phyloP scores from a whole-genome alignment of 345 rosid species.

The thale cress (Arabidopsis thaliana) region DNA sequence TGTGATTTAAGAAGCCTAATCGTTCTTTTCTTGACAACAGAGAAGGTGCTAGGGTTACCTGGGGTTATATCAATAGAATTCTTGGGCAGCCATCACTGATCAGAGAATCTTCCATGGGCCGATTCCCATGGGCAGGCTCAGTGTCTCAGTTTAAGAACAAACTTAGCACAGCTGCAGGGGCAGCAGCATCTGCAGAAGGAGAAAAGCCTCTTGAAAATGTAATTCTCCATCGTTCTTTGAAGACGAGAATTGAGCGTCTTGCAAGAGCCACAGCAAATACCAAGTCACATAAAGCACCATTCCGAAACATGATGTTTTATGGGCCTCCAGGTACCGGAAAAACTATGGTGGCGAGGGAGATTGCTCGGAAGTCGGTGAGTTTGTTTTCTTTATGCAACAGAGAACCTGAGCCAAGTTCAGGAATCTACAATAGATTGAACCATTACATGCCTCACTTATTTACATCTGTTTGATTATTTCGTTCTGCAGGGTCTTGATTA shows the following conservation, averaged over 20 bases:
- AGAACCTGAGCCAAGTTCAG: neutral
- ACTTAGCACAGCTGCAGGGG: constrained; percentile 44
- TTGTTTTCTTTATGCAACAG: neutral
- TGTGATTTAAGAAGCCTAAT: constrained; percentile 26
- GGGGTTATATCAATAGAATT: constrained; percentile 92
- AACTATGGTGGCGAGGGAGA: constrained; percentile 96
- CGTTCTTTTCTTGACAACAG: constrained; percentile 50
- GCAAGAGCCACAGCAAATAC: constrained; percentile 94
- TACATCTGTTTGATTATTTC: constrained; percentile 2
- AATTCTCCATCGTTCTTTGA: constrained; percentile 84
- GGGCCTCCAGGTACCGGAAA: constrained; percentile 99
- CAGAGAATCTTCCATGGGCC: constrained; percentile 88
- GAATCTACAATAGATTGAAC: neutral
- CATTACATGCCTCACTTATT: neutral
- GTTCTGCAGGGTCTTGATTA: constrained; percentile 82
- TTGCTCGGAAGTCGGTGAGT: constrained; percentile 88
- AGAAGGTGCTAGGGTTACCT: constrained; percentile 94
- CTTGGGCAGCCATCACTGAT: constrained; percentile 96
- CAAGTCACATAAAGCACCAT: constrained; percentile 89
- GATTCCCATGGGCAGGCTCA: constrained; percentile 72
- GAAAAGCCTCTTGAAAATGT: constrained; percentile 67
- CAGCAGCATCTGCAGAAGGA: constrained; percentile 48
- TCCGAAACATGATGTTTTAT: constrained; percentile 95
- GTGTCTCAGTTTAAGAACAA: constrained; percentile 59
- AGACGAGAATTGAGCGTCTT: constrained; percentile 88